phyloP scores from a whole-genome alignment of 2,329 filamentous ascomycete species.

The Ophiostoma quercus region DNA sequence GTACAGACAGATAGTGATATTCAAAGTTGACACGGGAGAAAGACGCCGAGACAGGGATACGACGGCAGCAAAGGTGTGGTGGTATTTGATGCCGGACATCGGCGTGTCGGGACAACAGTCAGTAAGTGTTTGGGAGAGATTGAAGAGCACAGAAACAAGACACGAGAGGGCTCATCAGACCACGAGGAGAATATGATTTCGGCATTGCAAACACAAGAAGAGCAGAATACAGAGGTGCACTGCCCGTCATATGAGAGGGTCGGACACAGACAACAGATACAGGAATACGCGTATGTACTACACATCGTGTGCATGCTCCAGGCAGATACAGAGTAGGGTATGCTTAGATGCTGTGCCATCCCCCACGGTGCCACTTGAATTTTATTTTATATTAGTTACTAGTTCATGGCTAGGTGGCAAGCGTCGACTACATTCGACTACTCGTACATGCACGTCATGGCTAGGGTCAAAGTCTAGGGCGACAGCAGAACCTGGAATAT shows the following conservation, averaged over 20 bases:
- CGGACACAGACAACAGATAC: neutral
- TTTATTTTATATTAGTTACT: neutral
- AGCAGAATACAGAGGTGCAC: neutral
- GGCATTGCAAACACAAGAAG: neutral
- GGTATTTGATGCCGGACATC: conserved; percentile 4
- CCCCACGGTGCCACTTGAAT: neutral
- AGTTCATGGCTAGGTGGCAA: neutral
- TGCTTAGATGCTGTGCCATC: neutral
- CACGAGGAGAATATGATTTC: neutral
- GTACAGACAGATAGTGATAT: neutral
- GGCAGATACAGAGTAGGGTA: neutral
- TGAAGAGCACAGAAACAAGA: too few species aligned
- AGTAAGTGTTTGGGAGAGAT: neutral
- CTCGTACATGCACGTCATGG: conserved; percentile 11
- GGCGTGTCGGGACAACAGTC: neutral
- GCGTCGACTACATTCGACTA: neutral
- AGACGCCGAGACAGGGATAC: neutral
- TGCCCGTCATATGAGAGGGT: too few species aligned
- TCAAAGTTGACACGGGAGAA: neutral
- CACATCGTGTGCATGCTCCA: neutral
- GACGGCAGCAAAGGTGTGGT: neutral
- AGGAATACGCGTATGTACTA: neutral
- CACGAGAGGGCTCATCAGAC: neutral
- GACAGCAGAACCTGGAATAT: neutral
- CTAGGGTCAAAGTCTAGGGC: neutral